A percentile compares a stretch with the other conserved stretches of the same genome.
These are phyloP conservation scores for Naegleria fowleri DNA, from an alignment of 208 protist genomes.

Conservation along the genomic window DNA sequence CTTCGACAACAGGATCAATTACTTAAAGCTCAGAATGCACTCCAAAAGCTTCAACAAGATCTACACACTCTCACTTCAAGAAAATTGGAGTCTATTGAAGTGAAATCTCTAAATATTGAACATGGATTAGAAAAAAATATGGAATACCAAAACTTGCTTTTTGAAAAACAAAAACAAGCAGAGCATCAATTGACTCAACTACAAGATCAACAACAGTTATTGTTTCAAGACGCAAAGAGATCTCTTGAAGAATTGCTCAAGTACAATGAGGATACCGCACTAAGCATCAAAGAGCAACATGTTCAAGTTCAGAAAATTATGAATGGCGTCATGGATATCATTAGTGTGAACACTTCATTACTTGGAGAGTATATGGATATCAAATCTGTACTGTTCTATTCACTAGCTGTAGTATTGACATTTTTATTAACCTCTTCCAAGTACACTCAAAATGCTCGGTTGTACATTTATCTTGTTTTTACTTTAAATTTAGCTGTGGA, in stretches of 20 bases:
- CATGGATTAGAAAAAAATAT: neutral
- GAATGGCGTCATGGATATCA: neutral
- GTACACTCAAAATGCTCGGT: neutral
- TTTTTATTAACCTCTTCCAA: neutral
- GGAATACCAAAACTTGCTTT: neutral
- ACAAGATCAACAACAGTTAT: neutral
- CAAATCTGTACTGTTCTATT: neutral
- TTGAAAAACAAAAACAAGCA: neutral
- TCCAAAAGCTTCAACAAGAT: neutral
- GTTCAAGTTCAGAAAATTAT: neutral
- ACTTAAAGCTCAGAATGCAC: neutral
- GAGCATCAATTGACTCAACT: neutral
- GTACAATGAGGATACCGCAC: neutral
- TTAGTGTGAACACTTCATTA: neutral
- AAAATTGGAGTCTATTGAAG: neutral
- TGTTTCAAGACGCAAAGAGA: neutral
- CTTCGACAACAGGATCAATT: neutral
- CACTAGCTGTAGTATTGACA: neutral
- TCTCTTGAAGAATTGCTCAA: neutral
- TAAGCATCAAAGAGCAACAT: neutral
- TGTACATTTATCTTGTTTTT: neutral
- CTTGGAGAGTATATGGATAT: conserved; percentile 7
- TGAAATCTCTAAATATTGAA: neutral
- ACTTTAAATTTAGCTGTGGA: neutral
- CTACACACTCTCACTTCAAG: neutral